A percentile compares a stretch with the other conserved stretches of the same genome.
phyloP scores from a whole-genome alignment of 148 eudicot genomes.

The Cornus controversa region DNA sequence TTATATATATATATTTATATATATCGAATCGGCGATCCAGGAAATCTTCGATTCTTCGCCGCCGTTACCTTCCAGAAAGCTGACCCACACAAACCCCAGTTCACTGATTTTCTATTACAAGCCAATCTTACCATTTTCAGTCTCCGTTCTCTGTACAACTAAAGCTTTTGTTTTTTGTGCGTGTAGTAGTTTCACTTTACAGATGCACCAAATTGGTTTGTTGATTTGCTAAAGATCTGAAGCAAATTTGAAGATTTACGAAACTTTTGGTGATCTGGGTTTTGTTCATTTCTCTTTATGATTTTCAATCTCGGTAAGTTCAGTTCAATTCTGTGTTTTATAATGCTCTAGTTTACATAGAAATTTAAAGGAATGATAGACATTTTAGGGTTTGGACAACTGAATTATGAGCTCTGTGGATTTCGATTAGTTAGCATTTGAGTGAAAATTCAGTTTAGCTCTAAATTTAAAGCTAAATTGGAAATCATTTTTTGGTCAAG shows the following conservation, averaged over 20 bases:
- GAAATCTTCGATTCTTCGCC: not conserved
- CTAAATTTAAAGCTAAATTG: not conserved
- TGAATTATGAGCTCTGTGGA: conserved; percentile 2
- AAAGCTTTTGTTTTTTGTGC: conserved; percentile 1
- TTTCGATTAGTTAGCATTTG: conserved; percentile 5
- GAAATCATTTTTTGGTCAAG: too few relatives aligned
- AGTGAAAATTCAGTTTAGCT: not conserved
- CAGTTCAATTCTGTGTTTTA: conserved; percentile 16
- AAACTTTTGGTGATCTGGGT: conserved; percentile 37
- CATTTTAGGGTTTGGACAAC: conserved; percentile 11
- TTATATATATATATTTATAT: too few relatives aligned
- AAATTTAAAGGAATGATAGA: conserved; percentile 8
- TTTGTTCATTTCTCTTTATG: conserved; percentile 17
- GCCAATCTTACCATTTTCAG: not conserved
- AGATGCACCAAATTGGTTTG: conserved; percentile 18
- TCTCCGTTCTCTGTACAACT: not conserved
- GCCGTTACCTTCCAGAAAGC: conserved; percentile 12
- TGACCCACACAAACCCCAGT: conserved; percentile 7
- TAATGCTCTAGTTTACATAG: conserved; percentile 5
- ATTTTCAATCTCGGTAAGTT: conserved; percentile 52
- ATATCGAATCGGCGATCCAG: not conserved
- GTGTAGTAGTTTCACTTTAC: not conserved
- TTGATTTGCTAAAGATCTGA: conserved; percentile 40
- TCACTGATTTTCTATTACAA: not conserved
- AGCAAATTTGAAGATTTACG: conserved; percentile 21